phyloP scores from a whole-genome alignment of 2,329 filamentous ascomycete genomes.

The Fusarium subtropicale region DNA sequence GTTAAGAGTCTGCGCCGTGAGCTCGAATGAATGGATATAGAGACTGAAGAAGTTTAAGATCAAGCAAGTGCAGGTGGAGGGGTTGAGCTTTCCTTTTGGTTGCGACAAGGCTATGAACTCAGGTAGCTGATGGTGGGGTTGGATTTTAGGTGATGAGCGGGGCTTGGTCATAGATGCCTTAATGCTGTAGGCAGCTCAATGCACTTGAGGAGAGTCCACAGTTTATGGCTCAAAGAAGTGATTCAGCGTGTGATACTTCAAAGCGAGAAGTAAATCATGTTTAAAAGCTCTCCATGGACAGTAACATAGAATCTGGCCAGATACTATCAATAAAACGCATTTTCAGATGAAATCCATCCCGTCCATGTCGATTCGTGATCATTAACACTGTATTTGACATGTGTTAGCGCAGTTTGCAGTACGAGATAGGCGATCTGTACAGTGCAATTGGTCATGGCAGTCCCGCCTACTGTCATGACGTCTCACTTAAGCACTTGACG shows the following conservation, averaged over 20 bases:
- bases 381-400: slow-evolving; percentile 5
- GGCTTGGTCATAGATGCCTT: slow-evolving; percentile 27
- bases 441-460: slow-evolving; percentile 8
- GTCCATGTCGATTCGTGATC: background rate
- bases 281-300: background rate
- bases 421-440: background rate
- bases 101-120: slow-evolving; percentile 47
- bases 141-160: slow-evolving; percentile 28
- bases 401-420: background rate
- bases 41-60: slow-evolving; percentile 14
- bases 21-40: slow-evolving; percentile 16
- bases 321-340: background rate
- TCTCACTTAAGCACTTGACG: slow-evolving; percentile 41
- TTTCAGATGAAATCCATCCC: background rate
- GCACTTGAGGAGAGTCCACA: background rate
- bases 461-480: slow-evolving; percentile 34
- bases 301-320: background rate
- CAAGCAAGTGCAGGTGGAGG: slow-evolving; percentile 40
- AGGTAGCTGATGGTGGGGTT: slow-evolving; percentile 41
- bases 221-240: slow-evolving; percentile 11
- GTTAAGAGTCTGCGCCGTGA: slow-evolving; percentile 5
- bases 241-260: slow-evolving; percentile 15
- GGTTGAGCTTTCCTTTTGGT: slow-evolving; percentile 44
- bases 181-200: background rate
- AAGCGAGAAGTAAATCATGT: background rate